These are phyloP conservation scores for Zopfia rhizophila DNA, from an alignment of 2,329 filamentous ascomycete species.

Conservation along the genomic window DNA sequence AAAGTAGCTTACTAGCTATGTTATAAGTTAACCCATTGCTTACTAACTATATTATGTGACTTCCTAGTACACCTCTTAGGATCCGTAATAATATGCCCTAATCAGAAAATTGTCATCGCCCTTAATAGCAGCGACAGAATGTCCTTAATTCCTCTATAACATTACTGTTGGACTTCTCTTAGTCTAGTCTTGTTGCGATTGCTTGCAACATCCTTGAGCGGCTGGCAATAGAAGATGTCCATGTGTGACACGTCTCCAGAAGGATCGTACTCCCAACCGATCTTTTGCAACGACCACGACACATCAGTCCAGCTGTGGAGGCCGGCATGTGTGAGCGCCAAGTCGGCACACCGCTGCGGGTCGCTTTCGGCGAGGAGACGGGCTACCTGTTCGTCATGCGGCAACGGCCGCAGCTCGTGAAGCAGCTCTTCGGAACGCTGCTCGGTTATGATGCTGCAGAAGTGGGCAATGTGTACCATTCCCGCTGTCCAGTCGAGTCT, in stretches of 20 bases:
- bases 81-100: too few species aligned
- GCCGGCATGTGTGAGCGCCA: slow-evolving; percentile 38
- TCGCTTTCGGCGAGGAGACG: slow-evolving; percentile 32
- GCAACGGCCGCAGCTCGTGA: slow-evolving; percentile 11
- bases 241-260: slow-evolving; percentile 47
- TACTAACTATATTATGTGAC: too few species aligned
- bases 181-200: too few species aligned
- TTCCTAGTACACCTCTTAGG: too few species aligned
- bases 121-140: too few species aligned
- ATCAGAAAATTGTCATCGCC: too few species aligned
- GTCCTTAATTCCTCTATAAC: too few species aligned
- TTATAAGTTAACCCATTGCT: too few species aligned
- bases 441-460: slow-evolving; percentile 54
- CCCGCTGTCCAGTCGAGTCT: slow-evolving; percentile 53
- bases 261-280: slow-evolving; percentile 58
- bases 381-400: slow-evolving; percentile 27
- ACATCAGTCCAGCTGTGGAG: slow-evolving; percentile 52
- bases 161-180: too few species aligned
- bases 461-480: slow-evolving; percentile 54
- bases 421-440: slow-evolving; percentile 30
- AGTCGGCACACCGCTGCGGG: slow-evolving; percentile 32
- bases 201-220: too few species aligned
- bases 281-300: slow-evolving; percentile 49
- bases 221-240: slow-evolving; percentile 60
- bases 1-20: too few species aligned